phyloP scores from a whole-genome alignment of 192 early-diverging fungal genomes.

The Backusella tuberculispora region DNA sequence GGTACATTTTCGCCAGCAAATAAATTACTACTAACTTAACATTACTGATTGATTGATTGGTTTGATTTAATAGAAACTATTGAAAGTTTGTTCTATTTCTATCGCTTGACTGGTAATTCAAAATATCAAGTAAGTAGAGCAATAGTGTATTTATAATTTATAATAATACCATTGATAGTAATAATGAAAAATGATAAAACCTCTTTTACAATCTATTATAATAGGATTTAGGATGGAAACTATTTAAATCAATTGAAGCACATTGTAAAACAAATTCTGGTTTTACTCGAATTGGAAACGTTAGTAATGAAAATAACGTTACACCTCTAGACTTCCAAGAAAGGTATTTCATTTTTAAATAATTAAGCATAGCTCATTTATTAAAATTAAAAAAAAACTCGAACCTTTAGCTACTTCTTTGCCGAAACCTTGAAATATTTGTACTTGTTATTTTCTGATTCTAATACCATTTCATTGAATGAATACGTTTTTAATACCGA shows the following conservation, averaged over 20 bases:
- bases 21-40: not conserved
- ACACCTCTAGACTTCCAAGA: conserved; percentile 31
- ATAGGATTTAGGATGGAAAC: conserved; percentile 66
- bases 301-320: not conserved
- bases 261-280: conserved; percentile 34
- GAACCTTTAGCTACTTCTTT: conserved; percentile 56
- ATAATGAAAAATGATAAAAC: not conserved
- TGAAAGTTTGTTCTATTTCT: conserved; percentile 78
- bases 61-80: conserved; percentile 58
- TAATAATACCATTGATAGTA: not conserved
- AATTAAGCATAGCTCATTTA: not conserved
- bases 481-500: conserved; percentile 76
- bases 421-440: conserved; percentile 79
- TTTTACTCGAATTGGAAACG: conserved; percentile 32
- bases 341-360: conserved; percentile 20
- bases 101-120: conserved; percentile 70
- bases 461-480: conserved; percentile 55
- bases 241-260: conserved; percentile 43
- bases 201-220: too few relatives aligned
- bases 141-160: not conserved
- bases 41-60: not conserved
- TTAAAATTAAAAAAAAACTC: not conserved
- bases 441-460: conserved; percentile 63
- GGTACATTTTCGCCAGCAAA: conserved; percentile 29
- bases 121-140: conserved; percentile 49